Conservation (phyloP, 441 rosid species). For the Erodium moschatum region DNA sequence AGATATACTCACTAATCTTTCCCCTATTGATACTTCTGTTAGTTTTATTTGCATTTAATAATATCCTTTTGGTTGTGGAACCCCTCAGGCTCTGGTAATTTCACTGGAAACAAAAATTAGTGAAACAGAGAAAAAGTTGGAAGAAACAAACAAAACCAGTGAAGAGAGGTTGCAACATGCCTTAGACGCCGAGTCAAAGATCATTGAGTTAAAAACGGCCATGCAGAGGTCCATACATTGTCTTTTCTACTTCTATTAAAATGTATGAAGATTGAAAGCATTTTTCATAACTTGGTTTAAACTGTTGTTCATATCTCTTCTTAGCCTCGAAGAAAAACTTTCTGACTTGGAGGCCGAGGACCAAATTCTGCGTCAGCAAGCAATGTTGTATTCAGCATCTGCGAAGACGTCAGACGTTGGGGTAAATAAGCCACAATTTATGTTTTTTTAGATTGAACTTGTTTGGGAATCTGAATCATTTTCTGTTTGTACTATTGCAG, state of each 20-base stretch:
- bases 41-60: conserved; percentile 12
- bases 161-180: conserved; percentile 76
- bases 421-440: conserved; percentile 21
- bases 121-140: conserved; percentile 30
- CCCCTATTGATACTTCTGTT: background rate
- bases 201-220: conserved; percentile 67
- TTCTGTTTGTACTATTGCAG: conserved; percentile 38
- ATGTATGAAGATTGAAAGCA: conserved; percentile 1
- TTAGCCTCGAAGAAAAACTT: conserved; percentile 77
- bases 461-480: conserved; percentile 14
- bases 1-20: background rate
- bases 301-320: conserved; percentile 21
- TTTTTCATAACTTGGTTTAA: conserved; percentile 13
- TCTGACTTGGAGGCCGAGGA: conserved; percentile 70
- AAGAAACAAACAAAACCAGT: conserved; percentile 64
- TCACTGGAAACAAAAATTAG: background rate
- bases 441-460: conserved; percentile 13
- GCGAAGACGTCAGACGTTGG: conserved; percentile 31
- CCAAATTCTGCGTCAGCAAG: conserved; percentile 54
- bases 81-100: conserved; percentile 37
- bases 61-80: conserved; percentile 15
- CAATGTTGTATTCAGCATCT: conserved; percentile 24
- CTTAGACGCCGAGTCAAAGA: conserved; percentile 64
- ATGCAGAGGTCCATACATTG: conserved; percentile 60
- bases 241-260: conserved; percentile 11